Evolutionary conservation across 257 asterid genomes (phyloP), one percentile per base, ranked within the genome.

Genomic region (Lycium barbarum): DNA sequence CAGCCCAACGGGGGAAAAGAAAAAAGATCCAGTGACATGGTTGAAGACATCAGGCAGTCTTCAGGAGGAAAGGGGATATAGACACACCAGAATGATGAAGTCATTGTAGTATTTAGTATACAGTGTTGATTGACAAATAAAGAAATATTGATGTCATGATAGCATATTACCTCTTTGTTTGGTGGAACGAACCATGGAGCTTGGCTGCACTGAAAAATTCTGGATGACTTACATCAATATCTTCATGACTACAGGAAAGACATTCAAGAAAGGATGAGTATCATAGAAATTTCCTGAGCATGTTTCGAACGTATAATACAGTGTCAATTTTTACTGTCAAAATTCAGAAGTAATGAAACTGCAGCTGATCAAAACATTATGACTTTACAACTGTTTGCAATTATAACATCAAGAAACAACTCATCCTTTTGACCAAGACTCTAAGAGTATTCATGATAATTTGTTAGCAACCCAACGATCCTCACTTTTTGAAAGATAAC

Each of bases 181-280:
- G 98, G 99, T 20, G 98, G 99, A 76, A 90, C 88, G 87, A 94
- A 40, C 98, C 98, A 84, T 93, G 94, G 84, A 86, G 94, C 92
- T 94, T 96, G 74, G 98, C 98, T 65, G 96, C 66, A 43, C 88
- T 86, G 89, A 96, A 96, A 90, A 96, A 96, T 54, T 94, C 99
- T 61, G 99, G 96, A 93, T 96, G 98, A 88, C 99, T 96, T 72
- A 96, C 99, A 88, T 96, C 99, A 70, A 91, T 91, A 33, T 93
- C 99, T 89, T 93, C 89, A 88, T 96, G 97, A 84, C 99, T 96
- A 93, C 89, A 89, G 73, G 85, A 36, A 87, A 74, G n/a, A 51
- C 43, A 79, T 67, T n/a, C 54, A 80, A 67, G 17, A 17, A 84
- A 22, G 54, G 86, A 84, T 33, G 36, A 84, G 66, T 40, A 61